A percentile compares a stretch with the other conserved stretches of the same genome.
phyloP scores from a whole-genome alignment of 306 rosid genomes.

The Inga laurina region DNA sequence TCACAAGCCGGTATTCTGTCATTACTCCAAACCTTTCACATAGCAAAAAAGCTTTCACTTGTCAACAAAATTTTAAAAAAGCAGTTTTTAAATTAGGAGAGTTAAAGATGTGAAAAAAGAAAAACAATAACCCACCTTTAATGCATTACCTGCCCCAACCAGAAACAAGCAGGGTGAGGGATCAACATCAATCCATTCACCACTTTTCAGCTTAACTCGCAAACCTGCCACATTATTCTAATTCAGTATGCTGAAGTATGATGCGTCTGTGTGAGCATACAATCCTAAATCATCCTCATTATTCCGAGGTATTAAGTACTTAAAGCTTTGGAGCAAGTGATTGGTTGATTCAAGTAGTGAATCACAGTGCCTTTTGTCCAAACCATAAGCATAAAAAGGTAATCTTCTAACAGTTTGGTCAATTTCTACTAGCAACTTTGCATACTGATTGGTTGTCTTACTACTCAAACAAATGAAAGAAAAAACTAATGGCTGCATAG shows the following conservation, averaged over 20 bases:
- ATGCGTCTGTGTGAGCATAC: slow-evolving; percentile 28
- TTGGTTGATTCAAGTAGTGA: slow-evolving; percentile 29
- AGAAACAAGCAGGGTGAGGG: slow-evolving; percentile 37
- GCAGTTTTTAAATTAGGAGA: too few relatives aligned
- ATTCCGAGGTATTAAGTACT: slow-evolving; percentile 19
- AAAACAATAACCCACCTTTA: slow-evolving; percentile 25
- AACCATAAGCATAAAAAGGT: slow-evolving; percentile 36
- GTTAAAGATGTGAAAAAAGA: not conserved
- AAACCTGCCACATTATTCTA: slow-evolving; percentile 35
- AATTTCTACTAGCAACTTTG: slow-evolving; percentile 37
- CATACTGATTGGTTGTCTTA: slow-evolving; percentile 22
- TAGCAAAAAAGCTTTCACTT: too few relatives aligned
- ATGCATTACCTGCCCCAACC: slow-evolving; percentile 34
- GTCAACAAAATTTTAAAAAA: too few relatives aligned
- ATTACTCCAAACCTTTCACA: slow-evolving; percentile 37
- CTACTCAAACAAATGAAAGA: slow-evolving; percentile 7
- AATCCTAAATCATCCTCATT: slow-evolving; percentile 31
- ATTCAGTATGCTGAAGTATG: slow-evolving; percentile 37
- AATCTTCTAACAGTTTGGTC: slow-evolving; percentile 30
- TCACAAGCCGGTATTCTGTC: slow-evolving; percentile 35
- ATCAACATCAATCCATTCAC: slow-evolving; percentile 35
- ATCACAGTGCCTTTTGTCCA: slow-evolving; percentile 35
- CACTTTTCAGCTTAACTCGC: slow-evolving; percentile 35
- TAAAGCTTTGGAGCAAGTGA: slow-evolving; percentile 29
- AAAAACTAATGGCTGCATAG: not conserved